Base-by-base conservation (phyloP, 2,329 filamentous ascomycete species). In the Hypoxylon sp. region DNA sequence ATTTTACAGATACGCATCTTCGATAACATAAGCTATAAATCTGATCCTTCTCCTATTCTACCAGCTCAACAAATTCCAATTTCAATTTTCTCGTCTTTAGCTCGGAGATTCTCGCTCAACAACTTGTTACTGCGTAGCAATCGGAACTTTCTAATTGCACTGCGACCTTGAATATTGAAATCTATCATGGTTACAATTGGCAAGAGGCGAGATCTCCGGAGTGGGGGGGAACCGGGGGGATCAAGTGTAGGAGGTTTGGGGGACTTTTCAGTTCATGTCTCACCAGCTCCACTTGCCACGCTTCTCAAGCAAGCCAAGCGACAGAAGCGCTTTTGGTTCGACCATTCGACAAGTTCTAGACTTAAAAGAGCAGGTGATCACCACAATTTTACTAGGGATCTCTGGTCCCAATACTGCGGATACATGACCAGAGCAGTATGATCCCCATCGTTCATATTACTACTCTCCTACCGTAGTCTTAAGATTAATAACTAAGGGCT, bases 361-460 rank as follows among this genome's bases (percentile, higher is more conserved):
- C 69, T 69, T 59, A 59, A 68, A 69, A 23, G n/a, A 58, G 71
- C 57, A 72, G 66, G 67, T 70, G 65, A 64, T 70, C 64, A 67
- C 32, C 64, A 50, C 28, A 11, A 67, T 60, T 46, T 53, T 60
- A 69, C 65, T 61, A 62, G 55, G 63, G 61, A 66, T 50, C 17
- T 41, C 63, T 50, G 69, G 74, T 75, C 74, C 74, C 74, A 73
- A 71, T 71, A 53, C 71, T 58, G 63, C 68, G 74, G 74, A 74
- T 75, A 74, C 69, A 46, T 4, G 17, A 43, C 38, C 7, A 43
- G 38, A 43, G 51, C 50, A 53, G 36, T 32, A 68, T 49, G 25
- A n/a, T 58, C 63, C 45, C 50, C 55, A 59, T 63, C 34, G 17
- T 13, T 60, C 32, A 32, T 21, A 13, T 53, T 28, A 19, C n/a